Evolutionary conservation across 1,284 basidiomycete species (phyloP).

Genomic region (Cutaneotrichosporon dermatis): DNA sequence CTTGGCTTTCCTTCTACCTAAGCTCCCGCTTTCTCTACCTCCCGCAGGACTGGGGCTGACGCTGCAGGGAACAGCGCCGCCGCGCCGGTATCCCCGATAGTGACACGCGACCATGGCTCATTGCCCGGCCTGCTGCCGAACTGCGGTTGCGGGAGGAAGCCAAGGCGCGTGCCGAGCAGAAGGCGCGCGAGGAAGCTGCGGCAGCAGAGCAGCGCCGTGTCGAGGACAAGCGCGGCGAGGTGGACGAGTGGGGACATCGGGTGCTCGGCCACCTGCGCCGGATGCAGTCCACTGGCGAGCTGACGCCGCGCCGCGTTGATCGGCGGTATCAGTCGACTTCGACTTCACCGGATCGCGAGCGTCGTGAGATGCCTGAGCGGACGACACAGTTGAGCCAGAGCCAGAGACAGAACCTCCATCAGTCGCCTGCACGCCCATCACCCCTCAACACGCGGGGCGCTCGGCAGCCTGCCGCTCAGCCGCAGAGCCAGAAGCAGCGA

Average conservation of each 20-base stretch:
- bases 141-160: slow-evolving; percentile 17
- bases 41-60: too few relatives aligned
- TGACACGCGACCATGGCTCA: slow-evolving; percentile 20
- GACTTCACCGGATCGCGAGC: not conserved
- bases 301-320: slow-evolving; percentile 3
- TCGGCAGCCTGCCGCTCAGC: not conserved
- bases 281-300: slow-evolving; percentile 9
- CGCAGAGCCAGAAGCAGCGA: not conserved
- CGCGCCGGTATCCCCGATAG: slow-evolving; percentile 23
- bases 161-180: not conserved
- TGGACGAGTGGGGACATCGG: slow-evolving; percentile 15
- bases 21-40: not conserved
- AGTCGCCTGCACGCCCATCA: slow-evolving; percentile 1
- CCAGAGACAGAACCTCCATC: not conserved
- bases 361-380: too few relatives aligned
- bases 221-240: slow-evolving; percentile 13
- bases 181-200: not conserved
- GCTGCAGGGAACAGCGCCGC: slow-evolving; percentile 17
- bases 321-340: slow-evolving; percentile 7
- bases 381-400: too few relatives aligned
- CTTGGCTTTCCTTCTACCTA: too few relatives aligned
- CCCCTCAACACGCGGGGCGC: not conserved
- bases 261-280: slow-evolving; percentile 10
- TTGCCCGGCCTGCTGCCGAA: slow-evolving; percentile 19
- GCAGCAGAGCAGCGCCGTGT: slow-evolving; percentile 7